Conservation (phyloP, 1,284 basidiomycete genomes). For the Erythrobasidium hasegawianum region DNA sequence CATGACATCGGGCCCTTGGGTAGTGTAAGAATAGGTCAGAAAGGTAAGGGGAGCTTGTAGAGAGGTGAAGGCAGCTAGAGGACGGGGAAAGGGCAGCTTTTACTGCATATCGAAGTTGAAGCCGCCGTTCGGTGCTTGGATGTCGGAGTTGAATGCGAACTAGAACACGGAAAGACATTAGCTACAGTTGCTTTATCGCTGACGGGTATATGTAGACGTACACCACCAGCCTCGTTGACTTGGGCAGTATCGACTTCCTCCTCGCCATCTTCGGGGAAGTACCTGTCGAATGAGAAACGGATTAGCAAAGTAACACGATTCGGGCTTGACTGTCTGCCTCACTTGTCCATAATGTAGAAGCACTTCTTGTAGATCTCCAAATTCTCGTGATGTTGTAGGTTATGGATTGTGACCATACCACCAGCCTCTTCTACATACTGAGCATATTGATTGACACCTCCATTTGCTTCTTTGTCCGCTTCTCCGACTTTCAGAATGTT, state of each 20-base stretch:
- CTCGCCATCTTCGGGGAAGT: constrained; percentile 55
- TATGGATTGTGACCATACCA: constrained; percentile 97
- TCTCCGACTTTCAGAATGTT: constrained; percentile 99
- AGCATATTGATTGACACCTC: constrained; percentile 88
- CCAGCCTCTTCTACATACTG: constrained; percentile 95
- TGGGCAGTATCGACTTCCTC: constrained; percentile 72
- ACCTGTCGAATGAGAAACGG: too few relatives aligned
- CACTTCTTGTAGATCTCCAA: constrained; percentile 99
- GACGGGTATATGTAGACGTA: too few relatives aligned
- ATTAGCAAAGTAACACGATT: too few relatives aligned
- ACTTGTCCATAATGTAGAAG: constrained; percentile 95
- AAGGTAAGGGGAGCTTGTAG: too few relatives aligned
- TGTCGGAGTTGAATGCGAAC: constrained; percentile 68
- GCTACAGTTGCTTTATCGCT: too few relatives aligned
- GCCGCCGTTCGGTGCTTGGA: constrained; percentile 83
- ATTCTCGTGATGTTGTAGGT: constrained; percentile 99
- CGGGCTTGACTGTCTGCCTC: too few relatives aligned
- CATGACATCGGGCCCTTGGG: too few relatives aligned
- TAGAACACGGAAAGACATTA: constrained; percentile 50
- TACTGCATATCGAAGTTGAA: constrained; percentile 69
- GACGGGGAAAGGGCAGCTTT: too few relatives aligned
- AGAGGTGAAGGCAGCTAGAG: too few relatives aligned
- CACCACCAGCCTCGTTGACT: constrained; percentile 72
- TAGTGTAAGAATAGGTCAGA: too few relatives aligned
- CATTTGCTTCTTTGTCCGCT: constrained; percentile 80